Conservation (phyloP, 2,329 filamentous ascomycete genomes). For the Bipolaris gigantea region DNA sequence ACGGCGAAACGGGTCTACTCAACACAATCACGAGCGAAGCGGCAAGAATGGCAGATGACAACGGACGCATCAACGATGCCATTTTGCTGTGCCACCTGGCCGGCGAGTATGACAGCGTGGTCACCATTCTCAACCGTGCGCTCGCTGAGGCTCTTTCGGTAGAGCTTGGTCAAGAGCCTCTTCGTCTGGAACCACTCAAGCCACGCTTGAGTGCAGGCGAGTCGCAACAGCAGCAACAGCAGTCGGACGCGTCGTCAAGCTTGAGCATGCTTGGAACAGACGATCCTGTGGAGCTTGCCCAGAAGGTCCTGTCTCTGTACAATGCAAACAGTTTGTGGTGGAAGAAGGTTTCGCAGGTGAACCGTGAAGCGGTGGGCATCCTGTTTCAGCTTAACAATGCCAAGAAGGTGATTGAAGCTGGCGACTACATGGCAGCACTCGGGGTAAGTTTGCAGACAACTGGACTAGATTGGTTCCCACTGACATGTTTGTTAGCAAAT, state of each 20-base stretch:
- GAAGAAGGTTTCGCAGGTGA: slow-evolving; percentile 60
- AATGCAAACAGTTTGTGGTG: slow-evolving; percentile 62
- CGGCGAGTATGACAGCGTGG: slow-evolving; percentile 93
- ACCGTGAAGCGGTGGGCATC: slow-evolving; percentile 61
- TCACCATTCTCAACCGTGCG: slow-evolving; percentile 83
- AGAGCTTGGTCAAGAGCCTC: slow-evolving; percentile 78
- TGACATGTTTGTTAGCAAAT: slow-evolving; percentile 62
- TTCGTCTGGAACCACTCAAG: slow-evolving; percentile 78
- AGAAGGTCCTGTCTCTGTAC: slow-evolving; percentile 66
- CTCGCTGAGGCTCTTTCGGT: slow-evolving; percentile 86
- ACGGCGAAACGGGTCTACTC: slow-evolving; percentile 80
- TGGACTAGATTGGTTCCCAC: not conserved
- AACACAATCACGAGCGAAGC: slow-evolving; percentile 91
- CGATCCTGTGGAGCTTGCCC: slow-evolving; percentile 65
- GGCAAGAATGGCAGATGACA: slow-evolving; percentile 89
- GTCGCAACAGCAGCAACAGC: slow-evolving; percentile 39
- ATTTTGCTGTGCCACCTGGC: slow-evolving; percentile 93
- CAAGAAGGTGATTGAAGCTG: slow-evolving; percentile 60
- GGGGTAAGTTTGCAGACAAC: slow-evolving; percentile 58
- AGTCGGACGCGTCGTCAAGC: slow-evolving; percentile 44
- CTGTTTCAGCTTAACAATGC: slow-evolving; percentile 64
- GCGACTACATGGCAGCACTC: slow-evolving; percentile 63
- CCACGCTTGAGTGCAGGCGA: slow-evolving; percentile 56
- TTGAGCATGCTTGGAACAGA: slow-evolving; percentile 69
- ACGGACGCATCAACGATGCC: slow-evolving; percentile 88